phyloP scores from a whole-genome alignment of 2,329 filamentous ascomycete species.

The Periconia digitata region DNA sequence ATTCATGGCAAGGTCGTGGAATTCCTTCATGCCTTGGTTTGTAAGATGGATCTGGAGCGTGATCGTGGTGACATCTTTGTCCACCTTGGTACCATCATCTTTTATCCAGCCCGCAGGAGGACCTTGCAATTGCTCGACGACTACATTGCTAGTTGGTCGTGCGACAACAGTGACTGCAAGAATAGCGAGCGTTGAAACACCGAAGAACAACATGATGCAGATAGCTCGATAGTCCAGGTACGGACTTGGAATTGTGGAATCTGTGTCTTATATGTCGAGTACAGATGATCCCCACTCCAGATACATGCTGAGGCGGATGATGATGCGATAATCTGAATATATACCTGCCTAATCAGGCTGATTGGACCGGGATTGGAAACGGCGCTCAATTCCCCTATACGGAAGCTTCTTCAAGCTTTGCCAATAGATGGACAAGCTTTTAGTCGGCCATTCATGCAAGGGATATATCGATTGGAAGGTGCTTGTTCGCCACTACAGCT shows the following conservation, averaged over 20 bases:
- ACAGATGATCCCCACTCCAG: too few species aligned
- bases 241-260: not conserved
- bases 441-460: not conserved
- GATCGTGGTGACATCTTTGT: conserved; percentile 17
- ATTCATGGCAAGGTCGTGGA: conserved; percentile 23
- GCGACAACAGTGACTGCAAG: conserved; percentile 9
- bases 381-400: conserved; percentile 6
- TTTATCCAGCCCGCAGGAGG: conserved; percentile 16
- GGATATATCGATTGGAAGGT: not conserved
- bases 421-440: conserved; percentile 13
- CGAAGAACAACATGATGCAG: conserved; percentile 7
- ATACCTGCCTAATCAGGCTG: conserved; percentile 11
- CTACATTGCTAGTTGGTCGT: conserved; percentile 16
- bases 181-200: conserved; percentile 2
- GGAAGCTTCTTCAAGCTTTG: conserved; percentile 18
- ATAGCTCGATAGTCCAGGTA: not conserved
- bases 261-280: not conserved
- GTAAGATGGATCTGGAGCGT: conserved; percentile 22
- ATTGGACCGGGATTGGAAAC: conserved; percentile 2
- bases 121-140: conserved; percentile 17
- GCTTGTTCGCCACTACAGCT: not conserved
- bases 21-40: conserved; percentile 20
- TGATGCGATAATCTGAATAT: not conserved
- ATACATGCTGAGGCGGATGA: too few species aligned
- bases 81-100: conserved; percentile 12